Evolutionary conservation across 768 basidiomycete genomes (phyloP).

Genomic region (Clitopilus passeckerianus): DNA sequence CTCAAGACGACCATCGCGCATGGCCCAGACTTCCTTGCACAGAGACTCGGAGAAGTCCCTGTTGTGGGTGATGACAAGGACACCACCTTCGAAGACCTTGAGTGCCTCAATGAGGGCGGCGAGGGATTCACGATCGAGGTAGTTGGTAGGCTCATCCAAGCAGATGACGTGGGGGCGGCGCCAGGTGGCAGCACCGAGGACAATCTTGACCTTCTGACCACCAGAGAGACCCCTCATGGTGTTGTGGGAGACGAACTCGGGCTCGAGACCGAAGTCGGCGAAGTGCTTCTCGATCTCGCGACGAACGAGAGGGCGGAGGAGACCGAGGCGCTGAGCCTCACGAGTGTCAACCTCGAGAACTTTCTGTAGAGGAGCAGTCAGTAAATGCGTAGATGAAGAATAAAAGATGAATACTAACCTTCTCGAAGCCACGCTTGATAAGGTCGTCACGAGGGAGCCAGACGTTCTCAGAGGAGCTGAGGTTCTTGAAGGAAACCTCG

Average conservation of each 20-base stretch:
- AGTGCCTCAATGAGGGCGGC: slow-evolving; percentile 98
- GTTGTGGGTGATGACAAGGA: slow-evolving; percentile 96
- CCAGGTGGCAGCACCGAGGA: slow-evolving; percentile 98
- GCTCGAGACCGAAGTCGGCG: slow-evolving; percentile 97
- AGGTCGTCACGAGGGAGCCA: slow-evolving; percentile 97
- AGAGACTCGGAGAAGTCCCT: slow-evolving; percentile 98
- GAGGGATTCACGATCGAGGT: slow-evolving; percentile 98
- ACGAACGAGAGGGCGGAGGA: slow-evolving; percentile 94
- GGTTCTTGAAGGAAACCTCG: slow-evolving; percentile 91
- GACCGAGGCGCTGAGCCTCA: slow-evolving; percentile 94
- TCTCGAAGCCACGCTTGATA: slow-evolving; percentile 97
- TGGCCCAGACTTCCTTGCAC: slow-evolving; percentile 98
- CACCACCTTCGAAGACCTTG: slow-evolving; percentile 98
- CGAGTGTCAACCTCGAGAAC: slow-evolving; percentile 96
- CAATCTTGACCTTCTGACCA: slow-evolving; percentile 99
- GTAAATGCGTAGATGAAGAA: slow-evolving; percentile 4
- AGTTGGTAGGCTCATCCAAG: slow-evolving; percentile 97
- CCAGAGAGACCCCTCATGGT: slow-evolving; percentile 98
- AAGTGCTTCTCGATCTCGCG: slow-evolving; percentile 99
- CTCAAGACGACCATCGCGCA: slow-evolving; percentile 94
- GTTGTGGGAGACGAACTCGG: slow-evolving; percentile 99
- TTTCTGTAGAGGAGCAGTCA: slow-evolving; percentile 50
- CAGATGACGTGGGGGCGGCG: slow-evolving; percentile 97
- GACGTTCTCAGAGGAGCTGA: slow-evolving; percentile 97
- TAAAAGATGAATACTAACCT: slow-evolving; percentile 36